Evolutionary conservation across 202 grass and related monocot species (phyloP).

Genomic region (Schoenoplectus triqueter): DNA sequence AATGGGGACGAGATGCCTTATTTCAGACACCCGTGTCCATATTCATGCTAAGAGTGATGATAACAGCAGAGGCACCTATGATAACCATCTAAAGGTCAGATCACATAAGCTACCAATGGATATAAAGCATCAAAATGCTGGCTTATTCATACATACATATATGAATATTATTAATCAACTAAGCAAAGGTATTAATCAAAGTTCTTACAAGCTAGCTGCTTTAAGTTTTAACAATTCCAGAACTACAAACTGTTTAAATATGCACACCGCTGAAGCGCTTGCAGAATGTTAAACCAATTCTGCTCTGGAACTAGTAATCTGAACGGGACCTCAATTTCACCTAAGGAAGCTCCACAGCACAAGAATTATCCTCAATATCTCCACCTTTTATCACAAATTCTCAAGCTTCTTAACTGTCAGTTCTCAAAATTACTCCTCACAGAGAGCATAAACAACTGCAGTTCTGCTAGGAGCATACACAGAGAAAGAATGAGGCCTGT

Average conservation of each 20-base stretch:
- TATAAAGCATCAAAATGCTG: slow-evolving; percentile 18
- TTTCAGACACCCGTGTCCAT: background rate
- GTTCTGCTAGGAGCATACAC: slow-evolving; percentile 91
- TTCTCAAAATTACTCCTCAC: slow-evolving; percentile 46
- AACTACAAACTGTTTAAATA: slow-evolving; percentile 30
- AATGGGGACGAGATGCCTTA: background rate
- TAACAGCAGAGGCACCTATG: background rate
- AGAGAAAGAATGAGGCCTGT: slow-evolving; percentile 68
- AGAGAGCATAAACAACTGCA: slow-evolving; percentile 82
- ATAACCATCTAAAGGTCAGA: slow-evolving; percentile 5
- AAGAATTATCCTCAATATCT: background rate
- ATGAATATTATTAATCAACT: slow-evolving; percentile 13
- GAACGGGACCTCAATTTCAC: slow-evolving; percentile 20
- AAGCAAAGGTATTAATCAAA: background rate
- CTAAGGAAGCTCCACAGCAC: too few relatives aligned
- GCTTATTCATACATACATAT: background rate
- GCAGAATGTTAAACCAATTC: slow-evolving; percentile 21
- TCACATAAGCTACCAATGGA: background rate
- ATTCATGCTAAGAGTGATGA: background rate
- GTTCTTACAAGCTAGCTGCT: slow-evolving; percentile 21
- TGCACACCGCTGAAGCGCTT: slow-evolving; percentile 21
- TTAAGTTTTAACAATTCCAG: slow-evolving; percentile 18
- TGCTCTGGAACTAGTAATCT: slow-evolving; percentile 5
- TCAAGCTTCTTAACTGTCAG: background rate
- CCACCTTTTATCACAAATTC: background rate